Evolutionary conservation across 148 eudicot genomes (phyloP).

Genomic region (Limonium bicolor): DNA sequence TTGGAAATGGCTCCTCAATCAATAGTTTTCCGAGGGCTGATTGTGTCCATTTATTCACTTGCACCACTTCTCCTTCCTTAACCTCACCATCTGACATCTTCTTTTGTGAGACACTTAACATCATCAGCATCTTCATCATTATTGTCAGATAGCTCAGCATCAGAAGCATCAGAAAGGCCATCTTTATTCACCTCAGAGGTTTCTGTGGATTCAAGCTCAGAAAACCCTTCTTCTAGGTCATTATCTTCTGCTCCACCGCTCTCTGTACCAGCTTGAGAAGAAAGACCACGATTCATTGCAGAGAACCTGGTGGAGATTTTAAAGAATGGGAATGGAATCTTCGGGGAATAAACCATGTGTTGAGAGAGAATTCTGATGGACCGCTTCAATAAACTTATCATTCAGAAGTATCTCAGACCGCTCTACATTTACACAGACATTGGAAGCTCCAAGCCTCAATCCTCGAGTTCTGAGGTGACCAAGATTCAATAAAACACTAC

Average conservation of each 20-base stretch:
- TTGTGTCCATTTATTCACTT: constrained; percentile 1
- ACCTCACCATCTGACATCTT: constrained; percentile 20
- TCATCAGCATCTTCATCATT: constrained; percentile 21
- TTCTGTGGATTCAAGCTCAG: constrained; percentile 57
- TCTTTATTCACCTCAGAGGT: constrained; percentile 8
- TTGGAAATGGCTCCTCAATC: constrained; percentile 17
- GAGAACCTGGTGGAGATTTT: too few species aligned
- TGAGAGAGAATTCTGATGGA: too few species aligned
- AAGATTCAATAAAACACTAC: too few species aligned
- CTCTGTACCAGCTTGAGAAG: constrained; percentile 8
- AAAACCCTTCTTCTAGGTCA: constrained; percentile 73
- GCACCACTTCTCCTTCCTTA: constrained; percentile 7
- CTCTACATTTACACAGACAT: too few species aligned
- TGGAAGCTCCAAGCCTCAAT: too few species aligned
- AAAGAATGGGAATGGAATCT: too few species aligned
- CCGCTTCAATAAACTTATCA: too few species aligned
- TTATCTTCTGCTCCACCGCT: constrained; percentile 5
- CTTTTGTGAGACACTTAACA: too few species aligned
- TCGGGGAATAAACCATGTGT: too few species aligned
- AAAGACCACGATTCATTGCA: constrained; percentile 2
- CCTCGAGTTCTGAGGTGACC: too few species aligned
- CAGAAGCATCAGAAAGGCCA: constrained; percentile 16
- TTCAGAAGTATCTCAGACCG: too few species aligned
- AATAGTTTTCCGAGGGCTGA: constrained; percentile 23
- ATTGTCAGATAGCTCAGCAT: constrained; percentile 26